Evolutionary conservation across 441 rosid species (phyloP).

Genomic region (Populus hybrid): DNA sequence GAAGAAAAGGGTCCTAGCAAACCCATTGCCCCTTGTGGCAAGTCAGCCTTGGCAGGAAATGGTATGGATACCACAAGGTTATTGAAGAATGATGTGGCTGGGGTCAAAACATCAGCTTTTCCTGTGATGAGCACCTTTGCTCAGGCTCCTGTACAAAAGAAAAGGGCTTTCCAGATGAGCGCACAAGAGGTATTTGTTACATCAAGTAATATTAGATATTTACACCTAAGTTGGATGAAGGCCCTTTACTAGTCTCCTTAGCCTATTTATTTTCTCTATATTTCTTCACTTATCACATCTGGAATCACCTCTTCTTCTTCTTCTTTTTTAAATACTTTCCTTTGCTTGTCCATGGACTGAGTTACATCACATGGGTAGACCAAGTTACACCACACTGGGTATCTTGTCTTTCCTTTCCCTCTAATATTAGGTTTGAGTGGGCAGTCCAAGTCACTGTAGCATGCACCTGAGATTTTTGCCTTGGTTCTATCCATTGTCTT

Average conservation of each 20-base stretch:
- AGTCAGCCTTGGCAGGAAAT: constrained; percentile 33
- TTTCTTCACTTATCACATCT: not conserved
- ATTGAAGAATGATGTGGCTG: constrained; percentile 28
- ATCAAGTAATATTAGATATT: not conserved
- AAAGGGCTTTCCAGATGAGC: constrained; percentile 67
- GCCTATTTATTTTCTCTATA: not conserved
- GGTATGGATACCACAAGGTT: constrained; percentile 22
- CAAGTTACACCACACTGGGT: not conserved
- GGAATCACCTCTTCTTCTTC: not conserved
- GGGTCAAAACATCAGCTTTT: constrained; percentile 28
- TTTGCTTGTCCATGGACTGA: not conserved
- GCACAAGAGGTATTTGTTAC: constrained; percentile 63
- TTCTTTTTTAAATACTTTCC: no score
- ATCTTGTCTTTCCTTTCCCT: not conserved
- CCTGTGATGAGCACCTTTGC: constrained; percentile 29
- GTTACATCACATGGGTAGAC: not conserved
- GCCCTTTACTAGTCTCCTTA: not conserved
- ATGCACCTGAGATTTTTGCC: not conserved
- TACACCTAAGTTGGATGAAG: not conserved
- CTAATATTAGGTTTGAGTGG: not conserved
- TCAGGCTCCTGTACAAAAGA: constrained; percentile 35
- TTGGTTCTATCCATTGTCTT: not conserved
- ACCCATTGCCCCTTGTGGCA: constrained; percentile 24
- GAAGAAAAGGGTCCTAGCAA: constrained; percentile 43
- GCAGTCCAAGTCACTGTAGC: not conserved